Conservation (phyloP, 345 rosid species). For the Kernera saxatilis region DNA sequence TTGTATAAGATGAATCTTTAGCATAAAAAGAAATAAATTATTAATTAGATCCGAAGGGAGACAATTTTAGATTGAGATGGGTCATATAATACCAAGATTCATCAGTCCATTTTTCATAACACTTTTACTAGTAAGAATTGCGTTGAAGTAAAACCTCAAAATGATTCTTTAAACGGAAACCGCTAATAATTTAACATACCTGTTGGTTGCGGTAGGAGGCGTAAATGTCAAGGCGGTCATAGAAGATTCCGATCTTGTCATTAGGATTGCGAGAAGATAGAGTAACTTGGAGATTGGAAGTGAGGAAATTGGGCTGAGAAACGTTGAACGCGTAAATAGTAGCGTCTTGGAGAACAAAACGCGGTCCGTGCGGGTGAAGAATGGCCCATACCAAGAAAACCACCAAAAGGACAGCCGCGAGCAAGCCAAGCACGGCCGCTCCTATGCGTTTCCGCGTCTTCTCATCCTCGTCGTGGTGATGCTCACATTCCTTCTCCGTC, state of each 20-base stretch:
- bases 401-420: conserved; percentile 18
- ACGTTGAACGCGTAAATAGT: conserved; percentile 78
- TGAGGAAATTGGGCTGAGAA: conserved; percentile 56
- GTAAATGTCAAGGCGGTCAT: conserved; percentile 65
- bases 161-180: no score
- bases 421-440: conserved; percentile 10
- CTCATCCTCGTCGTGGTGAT: conserved; percentile 29
- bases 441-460: conserved; percentile 24
- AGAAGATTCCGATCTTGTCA: conserved; percentile 68
- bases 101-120: background rate
- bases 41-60: background rate
- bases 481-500: conserved; percentile 32
- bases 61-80: background rate
- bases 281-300: conserved; percentile 76
- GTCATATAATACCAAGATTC: background rate
- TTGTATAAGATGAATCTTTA: background rate
- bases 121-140: background rate
- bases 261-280: conserved; percentile 76
- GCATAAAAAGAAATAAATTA: background rate
- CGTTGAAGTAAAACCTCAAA: background rate
- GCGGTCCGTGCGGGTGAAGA: conserved; percentile 67
- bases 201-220: conserved; percentile 77
- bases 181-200: background rate
- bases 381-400: conserved; percentile 79
- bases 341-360: conserved; percentile 76